A percentile compares a stretch with the other conserved stretches of the same genome.
These are phyloP conservation scores for Paracoccidioides brasiliensis DNA, from an alignment of 2,329 filamentous ascomycete species.

Conservation along the genomic window DNA sequence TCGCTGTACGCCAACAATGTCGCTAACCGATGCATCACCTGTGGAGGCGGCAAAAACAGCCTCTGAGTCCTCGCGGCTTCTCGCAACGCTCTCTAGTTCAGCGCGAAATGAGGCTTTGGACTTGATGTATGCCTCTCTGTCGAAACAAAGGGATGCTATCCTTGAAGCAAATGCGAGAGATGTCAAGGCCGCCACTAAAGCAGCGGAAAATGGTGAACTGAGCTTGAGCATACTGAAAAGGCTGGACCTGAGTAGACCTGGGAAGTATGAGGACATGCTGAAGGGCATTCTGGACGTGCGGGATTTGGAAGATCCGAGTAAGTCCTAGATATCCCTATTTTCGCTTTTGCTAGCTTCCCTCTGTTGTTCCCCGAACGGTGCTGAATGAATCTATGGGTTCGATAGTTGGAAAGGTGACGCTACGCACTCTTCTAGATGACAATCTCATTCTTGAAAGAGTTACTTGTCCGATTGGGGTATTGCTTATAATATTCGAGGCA, in stretches of 20 bases:
- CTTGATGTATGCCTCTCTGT: slow-evolving; percentile 66
- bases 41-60: slow-evolving; percentile 64
- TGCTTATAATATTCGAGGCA: slow-evolving; percentile 96
- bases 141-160: slow-evolving; percentile 57
- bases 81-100: slow-evolving; percentile 63
- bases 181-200: slow-evolving; percentile 58
- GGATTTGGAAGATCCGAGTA: slow-evolving; percentile 72
- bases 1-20: slow-evolving; percentile 48
- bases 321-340: slow-evolving; percentile 19
- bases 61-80: slow-evolving; percentile 65
- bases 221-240: slow-evolving; percentile 76
- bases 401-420: slow-evolving; percentile 67
- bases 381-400: slow-evolving; percentile 13
- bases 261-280: slow-evolving; percentile 97
- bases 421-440: slow-evolving; percentile 77
- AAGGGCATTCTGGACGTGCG: slow-evolving; percentile 85
- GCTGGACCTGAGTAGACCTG: slow-evolving; percentile 69
- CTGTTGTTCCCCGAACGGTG: background rate
- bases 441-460: slow-evolving; percentile 74
- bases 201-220: slow-evolving; percentile 61
- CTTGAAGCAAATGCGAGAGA: slow-evolving; percentile 78
- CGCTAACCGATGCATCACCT: slow-evolving; percentile 73
- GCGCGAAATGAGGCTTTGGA: slow-evolving; percentile 77
- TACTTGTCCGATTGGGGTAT: slow-evolving; percentile 89
- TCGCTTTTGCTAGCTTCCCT: background rate